Conservation (phyloP, 2,329 filamentous ascomycete genomes). For the Botrytis cinerea region DNA sequence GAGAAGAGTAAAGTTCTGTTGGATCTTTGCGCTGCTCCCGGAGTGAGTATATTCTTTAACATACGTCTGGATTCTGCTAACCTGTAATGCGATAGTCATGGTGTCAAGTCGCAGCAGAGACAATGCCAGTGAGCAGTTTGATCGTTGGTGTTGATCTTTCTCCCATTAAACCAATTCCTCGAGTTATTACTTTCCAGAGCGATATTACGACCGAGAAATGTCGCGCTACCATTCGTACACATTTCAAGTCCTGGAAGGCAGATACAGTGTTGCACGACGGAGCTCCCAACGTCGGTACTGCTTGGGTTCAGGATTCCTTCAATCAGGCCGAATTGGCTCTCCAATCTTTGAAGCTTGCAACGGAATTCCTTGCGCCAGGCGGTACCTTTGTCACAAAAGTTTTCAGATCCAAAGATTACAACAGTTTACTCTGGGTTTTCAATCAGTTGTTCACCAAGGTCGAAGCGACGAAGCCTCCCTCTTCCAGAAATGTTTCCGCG, state of each 20-base stretch:
- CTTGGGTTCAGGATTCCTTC: slow-evolving; percentile 98
- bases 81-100: slow-evolving; percentile 63
- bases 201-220: slow-evolving; percentile 98
- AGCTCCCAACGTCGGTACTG: slow-evolving; percentile 95
- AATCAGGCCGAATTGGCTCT: slow-evolving; percentile 92
- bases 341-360: slow-evolving; percentile 88
- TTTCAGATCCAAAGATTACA: slow-evolving; percentile 96
- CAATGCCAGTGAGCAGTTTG: slow-evolving; percentile 85
- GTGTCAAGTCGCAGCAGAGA: slow-evolving; percentile 95
- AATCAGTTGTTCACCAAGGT: slow-evolving; percentile 95
- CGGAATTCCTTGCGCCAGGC: slow-evolving; percentile 85
- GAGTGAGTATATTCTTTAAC: slow-evolving; percentile 58
- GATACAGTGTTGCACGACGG: slow-evolving; percentile 96
- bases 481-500: slow-evolving; percentile 91
- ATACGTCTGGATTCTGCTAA: slow-evolving; percentile 30
- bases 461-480: slow-evolving; percentile 95
- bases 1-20: slow-evolving; percentile 95
- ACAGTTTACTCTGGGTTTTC: slow-evolving; percentile 93
- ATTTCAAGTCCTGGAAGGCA: slow-evolving; percentile 94
- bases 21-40: slow-evolving; percentile 96
- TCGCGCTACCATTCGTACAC: slow-evolving; percentile 81
- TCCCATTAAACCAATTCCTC: slow-evolving; percentile 93
- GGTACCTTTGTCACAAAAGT: slow-evolving; percentile 97
- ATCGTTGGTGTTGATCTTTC: slow-evolving; percentile 93
- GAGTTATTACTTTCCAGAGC: slow-evolving; percentile 92